Conservation (phyloP, 2,329 filamentous ascomycete genomes). For the Diaporthe velutina region DNA sequence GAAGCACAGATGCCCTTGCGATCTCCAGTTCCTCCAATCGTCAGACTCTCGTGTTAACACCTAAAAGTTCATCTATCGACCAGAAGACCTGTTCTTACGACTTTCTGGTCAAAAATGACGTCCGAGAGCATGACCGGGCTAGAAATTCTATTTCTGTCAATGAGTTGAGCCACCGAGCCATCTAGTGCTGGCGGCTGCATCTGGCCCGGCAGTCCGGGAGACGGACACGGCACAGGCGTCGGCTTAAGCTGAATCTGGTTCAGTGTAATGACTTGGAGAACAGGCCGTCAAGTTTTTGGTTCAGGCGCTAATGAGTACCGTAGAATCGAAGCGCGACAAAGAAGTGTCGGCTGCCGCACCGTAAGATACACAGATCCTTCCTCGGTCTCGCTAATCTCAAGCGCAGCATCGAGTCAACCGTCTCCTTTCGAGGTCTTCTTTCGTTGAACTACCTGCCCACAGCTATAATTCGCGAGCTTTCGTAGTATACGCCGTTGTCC, state of each 20-base stretch:
- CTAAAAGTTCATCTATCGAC: too few species aligned
- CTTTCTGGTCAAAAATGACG: not conserved
- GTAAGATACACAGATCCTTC: too few species aligned
- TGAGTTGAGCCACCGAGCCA: not conserved
- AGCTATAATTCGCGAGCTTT: not conserved
- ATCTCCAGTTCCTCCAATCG: not conserved
- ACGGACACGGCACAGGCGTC: not conserved
- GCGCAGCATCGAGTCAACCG: not conserved
- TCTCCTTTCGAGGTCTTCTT: too few species aligned
- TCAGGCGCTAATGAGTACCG: not conserved
- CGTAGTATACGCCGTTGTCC: not conserved
- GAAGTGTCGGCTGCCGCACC: not conserved
- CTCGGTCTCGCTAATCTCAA: slow-evolving; percentile 19
- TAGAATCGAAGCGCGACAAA: not conserved
- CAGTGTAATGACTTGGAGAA: not conserved
- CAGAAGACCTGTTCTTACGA: not conserved
- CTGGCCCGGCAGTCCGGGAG: not conserved
- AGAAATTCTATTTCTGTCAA: not conserved
- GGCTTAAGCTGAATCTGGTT: slow-evolving; percentile 5
- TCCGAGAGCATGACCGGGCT: not conserved
- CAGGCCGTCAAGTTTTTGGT: not conserved
- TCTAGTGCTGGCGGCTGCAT: not conserved
- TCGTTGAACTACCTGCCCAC: too few species aligned
- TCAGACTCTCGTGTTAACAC: not conserved
- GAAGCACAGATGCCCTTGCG: not conserved